Conservation (phyloP, 352 stramenopile genomes). For the Globisporangium sylvaticum region DNA sequence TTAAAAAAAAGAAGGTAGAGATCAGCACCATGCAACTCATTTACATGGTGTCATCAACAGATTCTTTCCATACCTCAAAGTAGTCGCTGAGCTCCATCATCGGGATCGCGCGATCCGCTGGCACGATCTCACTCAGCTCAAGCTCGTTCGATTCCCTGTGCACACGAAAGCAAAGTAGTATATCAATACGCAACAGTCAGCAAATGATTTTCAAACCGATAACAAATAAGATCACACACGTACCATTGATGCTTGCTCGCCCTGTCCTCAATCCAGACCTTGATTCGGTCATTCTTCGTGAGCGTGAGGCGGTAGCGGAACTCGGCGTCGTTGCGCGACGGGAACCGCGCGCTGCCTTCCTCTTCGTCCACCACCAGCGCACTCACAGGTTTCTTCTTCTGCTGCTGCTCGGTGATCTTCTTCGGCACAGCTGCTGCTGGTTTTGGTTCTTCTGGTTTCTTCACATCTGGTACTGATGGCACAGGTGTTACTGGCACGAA, state of each 20-base stretch:
- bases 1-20: not conserved
- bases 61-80: not conserved
- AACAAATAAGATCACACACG: not conserved
- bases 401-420: not conserved
- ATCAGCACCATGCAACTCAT: not conserved
- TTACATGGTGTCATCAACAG: too few species aligned
- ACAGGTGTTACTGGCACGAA: not conserved
- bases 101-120: not conserved
- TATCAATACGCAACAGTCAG: not conserved
- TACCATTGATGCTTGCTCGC: slow-evolving; percentile 6
- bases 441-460: not conserved
- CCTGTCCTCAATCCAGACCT: not conserved
- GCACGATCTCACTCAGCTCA: slow-evolving; percentile 3
- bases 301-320: not conserved
- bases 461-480: not conserved
- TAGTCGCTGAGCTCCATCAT: slow-evolving; percentile 11
- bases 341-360: not conserved
- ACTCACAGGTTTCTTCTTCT: slow-evolving; percentile 2
- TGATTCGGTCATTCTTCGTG: not conserved
- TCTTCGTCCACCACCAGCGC: not conserved
- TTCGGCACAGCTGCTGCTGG: not conserved
- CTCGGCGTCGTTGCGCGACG: not conserved
- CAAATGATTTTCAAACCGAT: not conserved
- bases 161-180: not conserved
- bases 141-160: slow-evolving; percentile 11